Base-by-base conservation (phyloP, 1,139 yeast genomes). In the Suhomyces panamericanus region DNA sequence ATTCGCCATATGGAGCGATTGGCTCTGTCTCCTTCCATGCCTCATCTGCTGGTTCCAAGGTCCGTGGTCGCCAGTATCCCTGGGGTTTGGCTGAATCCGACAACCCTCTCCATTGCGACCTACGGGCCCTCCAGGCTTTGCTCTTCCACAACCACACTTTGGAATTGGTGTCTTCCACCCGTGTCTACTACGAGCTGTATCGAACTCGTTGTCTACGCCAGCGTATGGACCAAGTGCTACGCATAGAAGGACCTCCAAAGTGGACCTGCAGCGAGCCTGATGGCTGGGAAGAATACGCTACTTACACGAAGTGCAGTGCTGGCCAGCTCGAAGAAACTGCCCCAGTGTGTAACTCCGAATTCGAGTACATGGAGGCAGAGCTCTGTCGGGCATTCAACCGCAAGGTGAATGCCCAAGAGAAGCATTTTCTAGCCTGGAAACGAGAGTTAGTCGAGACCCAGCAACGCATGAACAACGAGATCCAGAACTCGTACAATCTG, bases 81-180 rank as follows among this genome's bases (percentile, higher is more conserved):
- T 87, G 95, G 95, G 96, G 96, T 0, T 47, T 73, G 22, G 83
- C 85, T 5, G 89, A 87, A 51, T 80, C 85, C 32, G 90, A 84
- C 51, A 81, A 87, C 55, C 72, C 72, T 1, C 56, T 60, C 3
- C 87, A 83, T 57, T 82, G 95, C 62, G 95, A 88, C 58, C 85
- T 85, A 53, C 47, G 61, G 8, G 66, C 66, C 30, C 68, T 88
- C 49, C 75, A 82, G 51, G 70, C 73, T 11, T 59, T 82, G 8
- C 58, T 85, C 34, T 66, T 84, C 62, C 67, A 73, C 2, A 70
- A 74, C 22, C 69, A 83, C 53, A 74, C 85, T 74, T 73, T 83
- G 46, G 87, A 83, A 53, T 71, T 84, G 46, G 77, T 83, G 22
- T 57, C 66, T 12, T 73, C 85, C 4, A 81, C 86, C 2, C 84